Evolutionary conservation across 176 grass and related monocot species (phyloP).

Genomic region (Aegilops sharonensis): DNA sequence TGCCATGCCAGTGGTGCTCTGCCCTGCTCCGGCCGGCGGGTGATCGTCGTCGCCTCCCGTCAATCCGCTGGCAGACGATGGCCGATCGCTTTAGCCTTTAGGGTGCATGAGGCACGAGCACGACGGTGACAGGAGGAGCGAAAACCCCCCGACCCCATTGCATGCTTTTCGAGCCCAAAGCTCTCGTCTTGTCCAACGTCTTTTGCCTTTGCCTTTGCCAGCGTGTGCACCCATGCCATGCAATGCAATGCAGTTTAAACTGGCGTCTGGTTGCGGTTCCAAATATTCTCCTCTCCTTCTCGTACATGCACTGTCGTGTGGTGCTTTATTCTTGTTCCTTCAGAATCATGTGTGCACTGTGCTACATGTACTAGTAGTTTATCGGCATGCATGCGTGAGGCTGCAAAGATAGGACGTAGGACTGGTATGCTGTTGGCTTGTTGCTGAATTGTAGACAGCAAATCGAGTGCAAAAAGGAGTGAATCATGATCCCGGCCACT

Average conservation of each 20-base stretch:
- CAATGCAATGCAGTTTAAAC: neutral
- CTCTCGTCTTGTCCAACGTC: neutral
- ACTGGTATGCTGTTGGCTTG: neutral
- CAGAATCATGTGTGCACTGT: neutral
- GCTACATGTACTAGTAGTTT: neutral
- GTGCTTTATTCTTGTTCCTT: constrained; percentile 12
- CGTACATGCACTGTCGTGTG: neutral
- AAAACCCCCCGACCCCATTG: neutral
- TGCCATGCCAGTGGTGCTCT: neutral
- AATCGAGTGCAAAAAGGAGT: neutral
- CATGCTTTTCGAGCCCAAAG: constrained; percentile 7
- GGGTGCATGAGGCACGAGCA: neutral
- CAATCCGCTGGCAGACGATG: neutral
- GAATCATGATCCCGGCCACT: neutral
- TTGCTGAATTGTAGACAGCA: neutral
- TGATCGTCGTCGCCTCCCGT: constrained; percentile 18
- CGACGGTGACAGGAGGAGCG: neutral
- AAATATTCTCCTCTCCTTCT: neutral
- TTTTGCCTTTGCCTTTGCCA: neutral
- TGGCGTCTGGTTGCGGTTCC: neutral
- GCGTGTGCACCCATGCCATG: neutral
- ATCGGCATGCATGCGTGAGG: neutral
- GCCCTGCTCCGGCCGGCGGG: neutral
- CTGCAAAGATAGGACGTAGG: neutral
- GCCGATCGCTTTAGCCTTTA: constrained; percentile 36